Conservation (phyloP, 2,329 filamentous ascomycete species). For the Beauveria scarabaeidicola region DNA sequence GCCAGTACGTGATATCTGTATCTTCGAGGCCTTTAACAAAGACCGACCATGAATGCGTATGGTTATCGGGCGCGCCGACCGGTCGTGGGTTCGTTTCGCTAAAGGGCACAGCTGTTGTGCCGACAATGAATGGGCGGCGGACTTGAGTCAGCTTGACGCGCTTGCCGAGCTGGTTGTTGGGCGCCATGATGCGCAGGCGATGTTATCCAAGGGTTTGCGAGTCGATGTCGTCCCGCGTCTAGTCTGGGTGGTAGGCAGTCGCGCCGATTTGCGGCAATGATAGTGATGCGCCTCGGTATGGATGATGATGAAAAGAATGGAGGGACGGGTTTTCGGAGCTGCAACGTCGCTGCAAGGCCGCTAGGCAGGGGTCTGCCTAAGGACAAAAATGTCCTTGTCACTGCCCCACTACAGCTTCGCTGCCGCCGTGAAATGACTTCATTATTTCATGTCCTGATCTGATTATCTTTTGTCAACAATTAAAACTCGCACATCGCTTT, state of each 20-base stretch:
- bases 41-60: constrained; percentile 94
- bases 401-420: constrained; percentile 9
- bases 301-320: not conserved
- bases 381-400: not conserved
- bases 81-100: constrained; percentile 75
- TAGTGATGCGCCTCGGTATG: not conserved
- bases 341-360: not conserved
- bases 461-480: not conserved
- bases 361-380: constrained; percentile 5
- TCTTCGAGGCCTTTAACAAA: constrained; percentile 87
- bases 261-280: not conserved
- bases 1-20: constrained; percentile 88
- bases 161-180: constrained; percentile 49
- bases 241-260: not conserved
- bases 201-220: not conserved
- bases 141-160: constrained; percentile 59
- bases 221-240: not conserved
- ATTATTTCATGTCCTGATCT: constrained; percentile 4
- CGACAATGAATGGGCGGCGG: constrained; percentile 61
- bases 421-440: constrained; percentile 8
- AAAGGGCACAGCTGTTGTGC: constrained; percentile 71
- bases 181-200: constrained; percentile 41
- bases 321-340: not conserved
- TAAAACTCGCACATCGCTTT: not conserved
- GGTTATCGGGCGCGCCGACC: constrained; percentile 69